Evolutionary conservation across 2,329 filamentous ascomycete species (phyloP), one percentile per base, ranked within the genome.

Genomic region (Colletotrichum paranaense): DNA sequence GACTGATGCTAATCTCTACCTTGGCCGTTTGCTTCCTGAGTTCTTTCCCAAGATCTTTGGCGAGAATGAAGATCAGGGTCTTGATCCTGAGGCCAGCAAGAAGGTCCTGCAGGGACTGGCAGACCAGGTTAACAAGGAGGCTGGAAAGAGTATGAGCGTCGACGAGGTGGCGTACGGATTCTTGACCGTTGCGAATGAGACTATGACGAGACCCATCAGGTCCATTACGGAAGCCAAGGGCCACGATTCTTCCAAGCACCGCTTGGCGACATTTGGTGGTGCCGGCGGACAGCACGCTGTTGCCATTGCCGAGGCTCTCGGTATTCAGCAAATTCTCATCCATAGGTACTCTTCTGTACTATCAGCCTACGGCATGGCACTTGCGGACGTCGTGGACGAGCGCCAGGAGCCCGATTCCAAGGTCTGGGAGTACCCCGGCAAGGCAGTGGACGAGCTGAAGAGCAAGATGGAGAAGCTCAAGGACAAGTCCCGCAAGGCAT

Each of bases 11-110:
- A 98, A 98, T 77, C 82, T 98, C 6, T 94, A 94, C 77, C 90
- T 98, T 0, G 95, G 95, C 0, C 89, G 95, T 52, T 86, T 98
- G 4, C 84, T 98, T 1, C 95, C 95, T 0, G 94, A 97, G 74
- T 97, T 97, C 86, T 98, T 98, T 79, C 95, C 95, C 0, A 96
- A 95, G 81, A 98, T 98, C 72, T 98, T 98, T 78, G 96, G 96
- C 58, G 93, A 94, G 81, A 93, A 95, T 57, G 95, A 98, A 80
- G 88, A 98, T 70, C 90, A 97, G 80, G 92, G 92, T 0, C 84
- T 98, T 1, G 95, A 98, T 79, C 86, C 90, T 1, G 89, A 93
- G 69, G 93, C 94, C 1, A 97, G 94, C 77, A 89, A 91, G 80
- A 91, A 89, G 77, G 88, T 94, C 1, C 93, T 98, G 74, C 88